Conservation (phyloP, 805 yeast species). For the Torulaspora maleeae region DNA sequence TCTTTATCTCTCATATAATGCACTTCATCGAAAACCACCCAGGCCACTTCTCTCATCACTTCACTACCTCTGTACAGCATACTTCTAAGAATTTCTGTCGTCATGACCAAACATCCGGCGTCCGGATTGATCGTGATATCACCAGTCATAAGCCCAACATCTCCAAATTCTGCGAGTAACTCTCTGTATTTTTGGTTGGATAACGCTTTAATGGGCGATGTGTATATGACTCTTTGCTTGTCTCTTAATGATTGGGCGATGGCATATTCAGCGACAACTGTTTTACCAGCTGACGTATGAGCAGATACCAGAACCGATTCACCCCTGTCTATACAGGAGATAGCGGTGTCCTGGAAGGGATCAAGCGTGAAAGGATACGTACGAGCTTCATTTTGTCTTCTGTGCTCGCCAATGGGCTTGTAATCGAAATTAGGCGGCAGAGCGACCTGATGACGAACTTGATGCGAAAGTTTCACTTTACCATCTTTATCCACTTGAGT, state of each 20-base stretch:
- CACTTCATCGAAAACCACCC: slow-evolving; percentile 97
- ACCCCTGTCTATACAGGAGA: slow-evolving; percentile 90
- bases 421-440: slow-evolving; percentile 89
- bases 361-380: slow-evolving; percentile 89
- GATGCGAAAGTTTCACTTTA: slow-evolving; percentile 74
- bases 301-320: slow-evolving; percentile 97
- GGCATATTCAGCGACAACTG: slow-evolving; percentile 96
- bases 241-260: slow-evolving; percentile 91
- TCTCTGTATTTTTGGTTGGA: slow-evolving; percentile 94
- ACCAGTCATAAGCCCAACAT: slow-evolving; percentile 98
- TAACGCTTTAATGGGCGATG: slow-evolving; percentile 92
- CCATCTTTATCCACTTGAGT: slow-evolving; percentile 42
- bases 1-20: slow-evolving; percentile 98
- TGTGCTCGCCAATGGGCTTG: slow-evolving; percentile 82
- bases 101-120: slow-evolving; percentile 97
- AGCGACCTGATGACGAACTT: slow-evolving; percentile 96
- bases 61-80: slow-evolving; percentile 98
- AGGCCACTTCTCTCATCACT: slow-evolving; percentile 96
- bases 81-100: slow-evolving; percentile 94
- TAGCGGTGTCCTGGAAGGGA: slow-evolving; percentile 96
- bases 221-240: slow-evolving; percentile 89
- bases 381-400: slow-evolving; percentile 72
- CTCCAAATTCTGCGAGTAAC: slow-evolving; percentile 86
- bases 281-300: slow-evolving; percentile 95
- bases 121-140: slow-evolving; percentile 98